Conservation (phyloP, 2,329 filamentous ascomycete species). For the Pseudopithomyces maydicus region DNA sequence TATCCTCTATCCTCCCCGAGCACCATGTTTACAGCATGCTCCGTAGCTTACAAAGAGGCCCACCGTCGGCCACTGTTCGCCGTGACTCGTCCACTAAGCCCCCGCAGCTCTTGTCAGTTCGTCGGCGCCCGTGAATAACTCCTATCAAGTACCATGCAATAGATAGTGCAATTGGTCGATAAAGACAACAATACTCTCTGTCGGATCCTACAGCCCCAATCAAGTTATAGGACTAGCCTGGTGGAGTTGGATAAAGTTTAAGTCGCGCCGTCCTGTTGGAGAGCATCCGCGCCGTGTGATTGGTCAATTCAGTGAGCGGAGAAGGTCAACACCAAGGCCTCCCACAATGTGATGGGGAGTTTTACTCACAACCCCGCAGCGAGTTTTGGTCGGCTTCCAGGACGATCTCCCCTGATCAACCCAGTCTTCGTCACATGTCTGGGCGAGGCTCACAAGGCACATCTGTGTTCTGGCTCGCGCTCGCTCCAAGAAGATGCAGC, state of each 20-base stretch:
- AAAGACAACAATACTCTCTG: background rate
- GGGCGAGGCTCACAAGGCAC: no score
- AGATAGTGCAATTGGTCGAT: no score
- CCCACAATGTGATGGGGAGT: no score
- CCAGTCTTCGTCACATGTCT: no score
- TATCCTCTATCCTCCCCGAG: background rate
- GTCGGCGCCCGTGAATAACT: no score
- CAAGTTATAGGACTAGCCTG: background rate
- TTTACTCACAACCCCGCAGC: background rate
- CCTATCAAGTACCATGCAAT: no score
- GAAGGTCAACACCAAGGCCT: constrained; percentile 4
- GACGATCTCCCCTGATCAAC: background rate
- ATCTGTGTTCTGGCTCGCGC: background rate
- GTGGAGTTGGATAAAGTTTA: background rate
- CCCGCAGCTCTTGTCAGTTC: background rate
- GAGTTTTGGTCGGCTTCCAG: background rate
- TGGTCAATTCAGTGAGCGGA: background rate
- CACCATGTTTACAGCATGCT: background rate
- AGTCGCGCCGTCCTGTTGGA: background rate
- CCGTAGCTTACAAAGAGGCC: background rate
- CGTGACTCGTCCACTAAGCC: background rate
- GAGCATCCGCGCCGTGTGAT: background rate
- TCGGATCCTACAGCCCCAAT: background rate
- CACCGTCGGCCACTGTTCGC: no score
- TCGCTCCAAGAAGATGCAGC: background rate